Evolutionary conservation across 2,329 filamentous ascomycete genomes (phyloP).

Genomic region (Gliomastix tumulicola): DNA sequence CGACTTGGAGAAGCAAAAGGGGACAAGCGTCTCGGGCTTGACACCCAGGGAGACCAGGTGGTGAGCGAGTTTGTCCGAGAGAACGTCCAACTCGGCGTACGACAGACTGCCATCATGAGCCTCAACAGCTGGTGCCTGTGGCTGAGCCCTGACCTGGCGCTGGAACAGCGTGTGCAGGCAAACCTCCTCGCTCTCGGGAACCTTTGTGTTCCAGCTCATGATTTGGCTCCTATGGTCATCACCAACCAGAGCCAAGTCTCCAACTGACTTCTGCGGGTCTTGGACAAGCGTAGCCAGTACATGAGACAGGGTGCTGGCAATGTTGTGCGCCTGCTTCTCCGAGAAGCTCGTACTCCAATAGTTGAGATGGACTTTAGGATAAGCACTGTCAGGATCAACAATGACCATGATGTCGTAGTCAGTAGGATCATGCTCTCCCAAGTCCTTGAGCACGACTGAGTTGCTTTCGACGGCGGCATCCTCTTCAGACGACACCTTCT

Average conservation of each 20-base stretch:
- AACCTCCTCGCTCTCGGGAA: not conserved
- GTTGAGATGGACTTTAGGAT: conserved; percentile 10
- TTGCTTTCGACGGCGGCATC: too few species aligned
- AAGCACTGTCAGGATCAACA: conserved; percentile 8
- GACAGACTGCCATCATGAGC: conserved; percentile 36
- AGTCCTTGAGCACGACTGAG: too few species aligned
- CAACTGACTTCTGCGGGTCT: conserved; percentile 3
- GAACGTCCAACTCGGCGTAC: conserved; percentile 29
- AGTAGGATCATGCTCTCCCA: conserved; percentile 9
- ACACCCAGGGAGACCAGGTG: conserved; percentile 22
- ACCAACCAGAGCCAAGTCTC: conserved; percentile 17
- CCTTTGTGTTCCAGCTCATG: not conserved
- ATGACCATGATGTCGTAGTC: conserved; percentile 14
- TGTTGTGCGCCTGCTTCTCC: conserved; percentile 9
- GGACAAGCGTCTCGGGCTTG: conserved; percentile 9
- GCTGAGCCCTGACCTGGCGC: conserved; percentile 5
- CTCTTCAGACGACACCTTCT: conserved; percentile 7
- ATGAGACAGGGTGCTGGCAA: conserved; percentile 12
- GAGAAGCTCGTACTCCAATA: conserved; percentile 14
- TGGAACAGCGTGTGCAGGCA: conserved; percentile 1
- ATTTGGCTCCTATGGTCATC: not conserved
- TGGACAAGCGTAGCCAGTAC: conserved; percentile 11
- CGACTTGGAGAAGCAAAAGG: conserved; percentile 14
- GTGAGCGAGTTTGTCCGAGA: conserved; percentile 27
- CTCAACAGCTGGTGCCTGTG: conserved; percentile 25